phyloP scores from a whole-genome alignment of 805 yeast genomes.

The Metschnikowia amazonensis region DNA sequence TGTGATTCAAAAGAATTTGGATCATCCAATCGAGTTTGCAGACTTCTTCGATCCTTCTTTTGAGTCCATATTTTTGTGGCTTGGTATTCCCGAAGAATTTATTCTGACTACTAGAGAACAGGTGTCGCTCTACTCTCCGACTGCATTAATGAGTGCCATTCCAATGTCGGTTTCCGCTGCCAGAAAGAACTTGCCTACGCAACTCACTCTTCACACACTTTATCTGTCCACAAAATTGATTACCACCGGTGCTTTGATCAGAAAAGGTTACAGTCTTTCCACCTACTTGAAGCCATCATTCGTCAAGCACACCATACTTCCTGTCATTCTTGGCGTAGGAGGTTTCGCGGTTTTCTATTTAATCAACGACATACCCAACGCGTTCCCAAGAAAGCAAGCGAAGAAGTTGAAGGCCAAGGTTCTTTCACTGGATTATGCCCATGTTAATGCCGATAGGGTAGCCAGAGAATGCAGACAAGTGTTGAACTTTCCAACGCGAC shows the following conservation, averaged over 20 bases:
- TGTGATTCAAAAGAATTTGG: slow-evolving; percentile 51
- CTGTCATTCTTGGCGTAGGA: slow-evolving; percentile 48
- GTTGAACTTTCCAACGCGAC: slow-evolving; percentile 75
- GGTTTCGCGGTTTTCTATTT: slow-evolving; percentile 59
- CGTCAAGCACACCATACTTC: slow-evolving; percentile 49
- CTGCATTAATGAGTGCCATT: slow-evolving; percentile 25
- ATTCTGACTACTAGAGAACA: slow-evolving; percentile 27
- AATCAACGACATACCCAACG: slow-evolving; percentile 79
- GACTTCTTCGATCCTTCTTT: slow-evolving; percentile 80
- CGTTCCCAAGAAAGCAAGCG: slow-evolving; percentile 81
- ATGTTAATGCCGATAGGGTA: slow-evolving; percentile 70
- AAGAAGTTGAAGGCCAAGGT: slow-evolving; percentile 63
- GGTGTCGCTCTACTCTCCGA: slow-evolving; percentile 32
- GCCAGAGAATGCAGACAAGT: slow-evolving; percentile 81
- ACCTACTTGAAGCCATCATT: slow-evolving; percentile 35
- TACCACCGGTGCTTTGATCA: slow-evolving; percentile 41
- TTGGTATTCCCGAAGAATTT: slow-evolving; percentile 35
- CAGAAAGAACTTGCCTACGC: slow-evolving; percentile 32
- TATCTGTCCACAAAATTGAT: slow-evolving; percentile 39
- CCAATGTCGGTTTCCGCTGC: slow-evolving; percentile 30
- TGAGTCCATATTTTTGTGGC: slow-evolving; percentile 51
- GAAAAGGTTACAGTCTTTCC: slow-evolving; percentile 33
- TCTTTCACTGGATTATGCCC: slow-evolving; percentile 69
- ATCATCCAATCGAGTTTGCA: slow-evolving; percentile 54
- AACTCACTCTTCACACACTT: slow-evolving; percentile 38